Base-by-base conservation (phyloP, 83 land plant genomes). In the Picea abies region DNA sequence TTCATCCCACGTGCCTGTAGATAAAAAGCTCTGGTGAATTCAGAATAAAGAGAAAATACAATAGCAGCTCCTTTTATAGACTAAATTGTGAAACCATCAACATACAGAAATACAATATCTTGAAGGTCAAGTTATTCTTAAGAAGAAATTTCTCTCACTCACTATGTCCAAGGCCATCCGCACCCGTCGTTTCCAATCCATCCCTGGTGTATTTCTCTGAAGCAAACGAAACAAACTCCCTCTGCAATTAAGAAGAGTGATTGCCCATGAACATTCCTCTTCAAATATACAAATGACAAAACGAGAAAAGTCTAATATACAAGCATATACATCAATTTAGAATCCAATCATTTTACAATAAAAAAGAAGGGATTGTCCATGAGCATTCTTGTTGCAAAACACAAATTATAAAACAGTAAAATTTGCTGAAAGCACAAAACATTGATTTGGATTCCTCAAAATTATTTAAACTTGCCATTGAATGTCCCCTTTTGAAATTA, bases 1-100 rank as follows among this genome's bases (percentile, higher is more conserved):
- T 94, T 94, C 95, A 94, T 89, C 9, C 97, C 97, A 69, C 89
- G 91, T n/a, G 95, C 97, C 97, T 94, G 89, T 52, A 83, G 58
- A 56, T 14, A 56, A 56, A 12, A 56, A 11, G 6, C 32, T 62
- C 1, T 29, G 19, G 5, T 76, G 35, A 26, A 76, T 76, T 67
- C 52, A 76, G 26, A 49, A 76, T 49, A 76, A 4, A 49, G 32
- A 16, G 76, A 20, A 44, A 20, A 72, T 32, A 41, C 10, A 49
- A 49, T 49, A 47, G 25, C 41, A 47, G 23, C 16, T 49, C 4
- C 52, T 20, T 76, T 49, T 47, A 2, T 49, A 52, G 61, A 15
- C 52, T 4, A 52, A 76, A 75, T 20, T 47, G 12, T 75, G 49
- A 15, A 75, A 56, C 35, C 44, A 49, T 76, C 26, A n/a, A 25